These are phyloP conservation scores for Isatis lusitanica DNA, from an alignment of 441 rosid genomes.

Conservation along the genomic window DNA sequence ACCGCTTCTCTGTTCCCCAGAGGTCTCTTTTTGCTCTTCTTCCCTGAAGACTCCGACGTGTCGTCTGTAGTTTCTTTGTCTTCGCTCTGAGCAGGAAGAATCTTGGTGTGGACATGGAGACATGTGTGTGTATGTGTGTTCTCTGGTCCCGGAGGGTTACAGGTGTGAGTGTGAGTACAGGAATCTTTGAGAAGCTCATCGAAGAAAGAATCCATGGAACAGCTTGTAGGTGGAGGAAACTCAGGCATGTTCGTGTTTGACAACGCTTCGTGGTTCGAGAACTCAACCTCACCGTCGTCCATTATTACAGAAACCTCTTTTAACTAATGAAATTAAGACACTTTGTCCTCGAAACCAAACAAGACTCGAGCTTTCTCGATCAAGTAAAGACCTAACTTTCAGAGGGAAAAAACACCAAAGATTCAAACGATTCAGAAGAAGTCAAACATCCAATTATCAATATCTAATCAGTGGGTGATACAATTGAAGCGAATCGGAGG, in stretches of 20 bases:
- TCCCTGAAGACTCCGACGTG: slow-evolving; percentile 61
- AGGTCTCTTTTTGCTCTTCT: slow-evolving; percentile 64
- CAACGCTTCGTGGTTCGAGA: slow-evolving; percentile 34
- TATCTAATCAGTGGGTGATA: neutral
- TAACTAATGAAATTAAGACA: neutral
- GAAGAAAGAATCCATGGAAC: slow-evolving; percentile 72
- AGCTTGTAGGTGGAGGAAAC: slow-evolving; percentile 40
- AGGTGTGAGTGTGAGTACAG: slow-evolving; percentile 90
- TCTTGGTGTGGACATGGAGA: slow-evolving; percentile 82
- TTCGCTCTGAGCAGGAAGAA: slow-evolving; percentile 54
- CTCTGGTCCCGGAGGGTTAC: slow-evolving; percentile 94
- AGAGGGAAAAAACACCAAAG: neutral
- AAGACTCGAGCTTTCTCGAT: neutral
- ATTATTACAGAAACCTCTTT: slow-evolving; percentile 26
- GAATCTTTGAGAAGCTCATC: slow-evolving; percentile 66
- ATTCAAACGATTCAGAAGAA: slow-evolving; percentile 7
- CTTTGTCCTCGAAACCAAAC: neutral
- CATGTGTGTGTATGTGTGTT: slow-evolving; percentile 87
- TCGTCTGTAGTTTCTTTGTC: slow-evolving; percentile 65
- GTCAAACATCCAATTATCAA: neutral
- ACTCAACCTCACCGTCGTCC: slow-evolving; percentile 91
- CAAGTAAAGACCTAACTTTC: slow-evolving; percentile 12
- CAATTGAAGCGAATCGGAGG: neutral
- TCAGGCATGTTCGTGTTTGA: slow-evolving; percentile 47
- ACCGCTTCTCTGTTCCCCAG: slow-evolving; percentile 83